Evolutionary conservation across 352 stramenopile genomes (phyloP), one percentile per base, ranked within the genome.

Genomic region (Pythium aquatile): DNA sequence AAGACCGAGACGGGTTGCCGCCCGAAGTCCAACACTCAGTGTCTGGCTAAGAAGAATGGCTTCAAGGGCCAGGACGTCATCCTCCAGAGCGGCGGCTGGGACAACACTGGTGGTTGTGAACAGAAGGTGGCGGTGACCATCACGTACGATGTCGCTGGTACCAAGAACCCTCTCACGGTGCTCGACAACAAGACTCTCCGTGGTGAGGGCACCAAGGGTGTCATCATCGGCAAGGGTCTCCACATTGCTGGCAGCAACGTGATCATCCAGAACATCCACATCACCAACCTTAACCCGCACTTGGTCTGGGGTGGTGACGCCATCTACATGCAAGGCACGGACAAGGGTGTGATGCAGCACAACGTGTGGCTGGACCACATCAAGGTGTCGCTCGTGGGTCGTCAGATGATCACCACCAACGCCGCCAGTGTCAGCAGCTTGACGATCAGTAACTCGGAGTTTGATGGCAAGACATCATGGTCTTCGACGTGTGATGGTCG

Each of bases 181-280:
- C 26, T 6, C 13, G 67, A 51, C 67, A 70, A 79, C 70, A 83
- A 83, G 65, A 83, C 75, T 3, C 48, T 83, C 4, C 72, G 75
- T 54, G 75, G 75, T 6, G 68, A 77, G n/a, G 73, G 70, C 14
- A 70, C 29, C 11, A 67, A 55, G 3, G 77, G 72, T 3, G 68
- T 80, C 46, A 68, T 83, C 48, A 62, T 69, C 59, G 76, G 77
- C 52, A 84, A 84, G 49, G 78, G 78, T 0, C 20, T 85, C 14
- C 52, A 39, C 33, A 68, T 85, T 55, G 24, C 14, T 3, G 76
- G 75, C 28, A 49, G 57, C 58, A 85, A 85, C 60, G 72, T 84
- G 28, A 84, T 88, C 56, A 40, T 85, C 11, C 77, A 85, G 64
- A 85, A 87, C 58, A 69, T 87, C 48, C 65, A 84, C 65, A 80